phyloP scores from a whole-genome alignment of 306 rosid genomes.

The Amphicarpaea edgeworthii region DNA sequence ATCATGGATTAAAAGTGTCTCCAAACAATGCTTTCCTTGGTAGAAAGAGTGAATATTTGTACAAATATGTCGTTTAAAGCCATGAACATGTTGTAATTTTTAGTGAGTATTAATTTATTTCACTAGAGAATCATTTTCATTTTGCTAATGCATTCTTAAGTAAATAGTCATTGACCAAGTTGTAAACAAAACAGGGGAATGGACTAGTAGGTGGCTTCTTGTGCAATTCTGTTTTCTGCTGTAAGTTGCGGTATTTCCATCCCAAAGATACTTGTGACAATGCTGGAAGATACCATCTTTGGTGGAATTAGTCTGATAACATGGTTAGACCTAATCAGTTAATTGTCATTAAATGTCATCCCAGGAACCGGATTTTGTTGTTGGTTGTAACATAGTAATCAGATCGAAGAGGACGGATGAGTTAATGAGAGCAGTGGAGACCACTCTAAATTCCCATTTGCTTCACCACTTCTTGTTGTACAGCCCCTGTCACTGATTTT shows the following conservation, averaged over 20 bases:
- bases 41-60: conserved; percentile 35
- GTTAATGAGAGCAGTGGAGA: conserved; percentile 34
- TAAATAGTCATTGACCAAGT: conserved; percentile 23
- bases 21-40: conserved; percentile 20
- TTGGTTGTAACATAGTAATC: conserved; percentile 39
- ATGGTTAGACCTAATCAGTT: conserved; percentile 46
- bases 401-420: conserved; percentile 5
- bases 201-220: not conserved
- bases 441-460: conserved; percentile 31
- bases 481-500: conserved; percentile 33
- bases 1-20: conserved; percentile 5
- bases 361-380: conserved; percentile 30
- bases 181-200: not conserved
- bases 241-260: conserved; percentile 31
- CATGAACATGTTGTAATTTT: conserved; percentile 2
- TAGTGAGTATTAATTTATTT: not conserved
- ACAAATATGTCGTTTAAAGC: conserved; percentile 12
- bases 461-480: conserved; percentile 40
- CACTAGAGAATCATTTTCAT: not conserved
- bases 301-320: conserved; percentile 43
- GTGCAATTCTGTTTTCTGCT: conserved; percentile 30
- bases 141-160: conserved; percentile 14
- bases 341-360: conserved; percentile 41
- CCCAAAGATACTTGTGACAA: conserved; percentile 23
- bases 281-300: conserved; percentile 5